Evolutionary conservation across 1,139 yeast species (phyloP), one percentile per base, ranked within the genome.

Genomic region (Protomyces inundatus): DNA sequence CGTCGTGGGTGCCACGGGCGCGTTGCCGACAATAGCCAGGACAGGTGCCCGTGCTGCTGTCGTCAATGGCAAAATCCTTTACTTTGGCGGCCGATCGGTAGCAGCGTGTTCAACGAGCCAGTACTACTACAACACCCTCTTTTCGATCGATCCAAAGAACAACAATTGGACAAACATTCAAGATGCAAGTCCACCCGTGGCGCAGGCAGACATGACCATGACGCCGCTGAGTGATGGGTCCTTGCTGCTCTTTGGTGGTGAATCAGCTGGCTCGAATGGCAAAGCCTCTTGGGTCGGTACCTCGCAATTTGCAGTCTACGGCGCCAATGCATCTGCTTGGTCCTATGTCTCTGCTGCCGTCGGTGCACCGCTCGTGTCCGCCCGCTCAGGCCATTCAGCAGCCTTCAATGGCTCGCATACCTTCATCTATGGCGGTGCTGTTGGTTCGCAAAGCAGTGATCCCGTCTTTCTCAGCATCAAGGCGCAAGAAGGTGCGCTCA

Each of bases 361-460:
- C 14, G 34, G 52, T 52, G 16, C 56, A 5, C 14, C 42, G 2
- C 12, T 35, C 14, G 33, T 35, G 10, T 33, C 53, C 23, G 30
- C 62, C 5, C 62, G 62, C 35, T 58, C 62, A 14, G 62, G 62
- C 2, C 62, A 58, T 37, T 52, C 62, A 9, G 55, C 62, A 3
- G 62, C 36, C 4, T 58, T 14, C 53, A 58, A 58, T 32, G 62
- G 62, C 6, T 10, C 62, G 4, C 56, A 58, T 35, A 58, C 62
- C 4, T 58, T 58, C 14, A 16, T 58, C 32, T 58, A 36, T 23
- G 62, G 62, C 14, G 62, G 62, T 5, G 36, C 56, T 14, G 32
- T 58, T 2, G 62, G 56, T 5, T 6, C 52, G 7, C 14, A n/a
- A 6, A 10, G 35, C 7, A 58, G 62, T 42, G 34, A 39, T 9